phyloP scores from a whole-genome alignment of 805 yeast species.

The Ogataea glucozyma region DNA sequence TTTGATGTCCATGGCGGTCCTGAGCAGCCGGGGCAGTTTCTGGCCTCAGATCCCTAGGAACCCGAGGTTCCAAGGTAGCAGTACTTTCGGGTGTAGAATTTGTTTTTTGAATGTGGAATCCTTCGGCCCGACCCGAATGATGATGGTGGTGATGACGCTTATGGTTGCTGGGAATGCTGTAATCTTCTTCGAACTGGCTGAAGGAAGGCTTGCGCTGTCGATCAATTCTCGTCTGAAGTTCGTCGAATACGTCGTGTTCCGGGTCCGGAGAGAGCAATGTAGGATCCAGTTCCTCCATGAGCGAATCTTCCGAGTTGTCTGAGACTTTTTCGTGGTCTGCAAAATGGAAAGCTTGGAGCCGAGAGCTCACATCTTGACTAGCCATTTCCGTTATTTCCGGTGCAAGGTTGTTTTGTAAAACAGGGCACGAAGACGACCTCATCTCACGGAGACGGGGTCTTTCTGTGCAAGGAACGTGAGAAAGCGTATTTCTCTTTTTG shows the following conservation, averaged over 20 bases:
- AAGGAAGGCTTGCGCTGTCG: conserved; percentile 17
- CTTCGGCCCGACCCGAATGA: conserved; percentile 1
- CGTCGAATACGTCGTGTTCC: conserved; percentile 18
- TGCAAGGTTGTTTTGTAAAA: neutral
- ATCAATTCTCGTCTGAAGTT: conserved; percentile 20
- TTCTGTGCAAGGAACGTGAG: conserved; percentile 3
- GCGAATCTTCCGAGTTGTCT: neutral
- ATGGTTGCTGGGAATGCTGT: conserved; percentile 2
- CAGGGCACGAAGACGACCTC: conserved; percentile 8
- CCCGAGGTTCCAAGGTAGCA: no score
- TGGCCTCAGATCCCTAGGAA: no score
- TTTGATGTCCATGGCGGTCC: conserved; percentile 35
- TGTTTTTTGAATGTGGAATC: neutral
- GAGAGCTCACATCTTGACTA: no score
- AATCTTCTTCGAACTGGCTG: conserved; percentile 21
- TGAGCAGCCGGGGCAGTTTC: no score
- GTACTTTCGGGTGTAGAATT: no score
- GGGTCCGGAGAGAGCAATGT: neutral
- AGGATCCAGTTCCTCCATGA: neutral
- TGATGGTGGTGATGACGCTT: conserved; percentile 9
- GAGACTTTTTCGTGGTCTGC: neutral
- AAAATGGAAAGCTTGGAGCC: no score
- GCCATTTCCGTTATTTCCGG: neutral
- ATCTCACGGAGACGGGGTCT: neutral
- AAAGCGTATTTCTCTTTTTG: conserved; percentile 16